Evolutionary conservation across 257 asterid species (phyloP), one percentile per base, ranked within the genome.

Genomic region (Solanum dulcamara): DNA sequence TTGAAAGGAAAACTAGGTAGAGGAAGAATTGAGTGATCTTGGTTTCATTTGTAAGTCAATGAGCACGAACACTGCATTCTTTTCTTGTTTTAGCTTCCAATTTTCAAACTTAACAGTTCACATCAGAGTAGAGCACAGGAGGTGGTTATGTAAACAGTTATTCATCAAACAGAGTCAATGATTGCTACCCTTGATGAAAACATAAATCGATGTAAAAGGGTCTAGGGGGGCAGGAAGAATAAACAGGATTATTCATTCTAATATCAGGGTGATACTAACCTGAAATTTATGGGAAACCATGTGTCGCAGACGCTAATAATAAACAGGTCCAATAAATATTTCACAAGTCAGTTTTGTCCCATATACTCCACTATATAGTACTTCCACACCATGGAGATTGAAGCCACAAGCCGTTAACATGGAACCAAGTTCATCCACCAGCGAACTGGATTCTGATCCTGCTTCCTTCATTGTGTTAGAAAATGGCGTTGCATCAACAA

Each of bases 281-380:
- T 97, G 99, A 87, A 88, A 97, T 88, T 97, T 97, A 88, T 97
- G 98, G 14, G 98, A 95, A 81, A 97, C 99, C 99, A 97, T 97
- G 91, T 97, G 99, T 40, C 99, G 92, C 37, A 97, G 95, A 72
- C 99, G 96, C 87, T 97, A 98, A 88, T 97, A 97, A 88, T 97
- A 97, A 33, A 97, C 99, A 80, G 99, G 98, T 70, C 99, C 99
- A 10, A 97, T 93, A 88, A 95, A 97, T 88, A 97, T 94, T 87
- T 93, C 98, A 83, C 99, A 97, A 7, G 93, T 93, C 88, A 97
- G 82, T 89, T 97, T 98, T 53, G 95, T 91, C 44, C 99, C 99
- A 83, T 92, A 97, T 62, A 97, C 90, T 72, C 99, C 99, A 86
- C 99, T 97, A 89, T 97, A 91, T 80, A 97, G 81, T 72, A 97